Evolutionary conservation across 345 rosid genomes (phyloP), one percentile per base, ranked within the genome.

Genomic region (Euphorbia tirucalli): DNA sequence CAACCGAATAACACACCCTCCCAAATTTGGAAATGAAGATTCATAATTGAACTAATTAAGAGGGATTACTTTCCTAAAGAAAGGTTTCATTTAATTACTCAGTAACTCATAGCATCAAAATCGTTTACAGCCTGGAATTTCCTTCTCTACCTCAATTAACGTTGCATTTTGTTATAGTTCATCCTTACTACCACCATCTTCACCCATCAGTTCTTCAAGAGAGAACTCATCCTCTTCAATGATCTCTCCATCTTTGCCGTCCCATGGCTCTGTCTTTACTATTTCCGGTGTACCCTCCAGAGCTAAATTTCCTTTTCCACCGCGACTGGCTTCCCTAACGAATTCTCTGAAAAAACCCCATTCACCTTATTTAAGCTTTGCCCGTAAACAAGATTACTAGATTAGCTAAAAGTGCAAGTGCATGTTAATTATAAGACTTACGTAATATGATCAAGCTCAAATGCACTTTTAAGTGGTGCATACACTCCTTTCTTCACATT

Each of bases 221-320:
- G 98, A 94, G 71, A 94, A 92, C 72, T 94, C 97, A 52, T 90
- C 95, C 82, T 89, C 98, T 78, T 94, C 96, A 19, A 85, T 59
- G 35, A 92, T 72, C 80, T 86, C 81, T 68, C 97, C 98, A 4
- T 94, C 98, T 76, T 90, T 89, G 16, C 96, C 96, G 68, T 94
- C 95, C 98, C 98, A 94, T 28, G 93, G 87, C 82, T 94, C 95
- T 0, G 85, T 80, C 85, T 77, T 89, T 57, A 57, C 83, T 14
- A 90, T 81, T 41, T 74, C 80, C 4, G 89, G 94, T 46, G 74
- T 75, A 63, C 90, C 89, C 0, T 83, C 87, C 52, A 94, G 59
- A n/a, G 90, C 90, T 79, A 92, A 77, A 72, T 88, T 94, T 62
- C 99, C 99, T 84, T 88, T 96, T 50, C 99, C 99, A n/a, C 98